Evolutionary conservation across 257 asterid genomes (phyloP), one percentile per base, ranked within the genome.

Genomic region (Ligustrum vulgare): DNA sequence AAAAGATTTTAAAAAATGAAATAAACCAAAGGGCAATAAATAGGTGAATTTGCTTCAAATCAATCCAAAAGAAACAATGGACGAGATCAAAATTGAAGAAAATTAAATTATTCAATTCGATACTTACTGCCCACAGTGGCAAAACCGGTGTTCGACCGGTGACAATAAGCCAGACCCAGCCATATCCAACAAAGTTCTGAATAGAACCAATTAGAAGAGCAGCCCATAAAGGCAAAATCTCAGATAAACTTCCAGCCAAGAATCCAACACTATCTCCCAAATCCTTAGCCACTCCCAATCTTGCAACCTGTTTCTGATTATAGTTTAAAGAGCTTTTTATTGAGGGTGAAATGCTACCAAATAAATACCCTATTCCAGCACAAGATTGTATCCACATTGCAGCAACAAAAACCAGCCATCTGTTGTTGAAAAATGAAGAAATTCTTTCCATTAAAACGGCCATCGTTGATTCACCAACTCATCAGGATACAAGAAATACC

Each of bases 371-470:
- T 64, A 82, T 85, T 63, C 86, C 86, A 22, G 89, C 78, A 70
- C 89, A 82, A 3, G 51, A 43, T 43, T 43, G 51, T 43, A 43
- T 43, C 51, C 51, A 43, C 18, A 43, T 43, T 43, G 86, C 82
- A 5, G 89, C 89, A 9, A 85, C 89, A 67, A 82, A 85, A 12
- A 82, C 86, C 41, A 85, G 81, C 89, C 89, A 82, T 85, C 85
- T 78, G 69, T 78, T 73, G 56, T 75, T 75, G 25, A 75, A 31
- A 36, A 85, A 72, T 5, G 72, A 43, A 43, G 51, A 43, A 15
- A 13, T 10, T 41, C 47, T 41, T 4, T 41, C 47, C 47, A 9
- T 41, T 15, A 11, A 41, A 41, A 4, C 47, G 3, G 16, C 47
- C 47, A 41, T 41, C 47, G 47, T 41, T 2, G 11, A 41, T 41